phyloP scores from a whole-genome alignment of 2,329 filamentous ascomycete species.

The Orbilia blumenaviensis region DNA sequence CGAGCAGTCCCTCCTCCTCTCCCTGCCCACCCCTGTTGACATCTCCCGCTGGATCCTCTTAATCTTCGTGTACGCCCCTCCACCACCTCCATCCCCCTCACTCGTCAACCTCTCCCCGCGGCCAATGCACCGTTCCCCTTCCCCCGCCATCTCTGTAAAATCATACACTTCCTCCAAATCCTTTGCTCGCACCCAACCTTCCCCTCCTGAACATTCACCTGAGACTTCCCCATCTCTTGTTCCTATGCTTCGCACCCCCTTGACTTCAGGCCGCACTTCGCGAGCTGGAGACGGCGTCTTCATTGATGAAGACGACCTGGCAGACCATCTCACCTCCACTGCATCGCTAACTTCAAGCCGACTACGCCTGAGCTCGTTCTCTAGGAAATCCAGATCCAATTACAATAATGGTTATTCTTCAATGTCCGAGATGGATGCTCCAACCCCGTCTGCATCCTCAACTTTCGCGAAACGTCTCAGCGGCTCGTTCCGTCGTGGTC shows the following conservation, averaged over 20 bases:
- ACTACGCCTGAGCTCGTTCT: constrained; percentile 39
- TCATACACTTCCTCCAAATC: constrained; percentile 51
- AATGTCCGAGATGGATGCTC: constrained; percentile 39
- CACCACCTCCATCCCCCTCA: constrained; percentile 52
- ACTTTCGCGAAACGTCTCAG: constrained; percentile 28
- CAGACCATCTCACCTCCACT: constrained; percentile 36
- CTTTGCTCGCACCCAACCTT: constrained; percentile 49
- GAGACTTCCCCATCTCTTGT: constrained; percentile 49
- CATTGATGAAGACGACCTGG: constrained; percentile 24
- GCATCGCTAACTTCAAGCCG: constrained; percentile 53
- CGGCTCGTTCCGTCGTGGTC: constrained; percentile 33
- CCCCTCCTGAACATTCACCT: constrained; percentile 47
- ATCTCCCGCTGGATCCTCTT: constrained; percentile 53
- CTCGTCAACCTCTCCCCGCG: constrained; percentile 52
- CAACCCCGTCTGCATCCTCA: constrained; percentile 38
- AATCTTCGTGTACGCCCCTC: constrained; percentile 54
- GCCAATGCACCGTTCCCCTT: constrained; percentile 48
- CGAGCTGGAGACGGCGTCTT: constrained; percentile 27
- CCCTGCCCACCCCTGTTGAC: constrained; percentile 52
- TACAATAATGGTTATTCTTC: constrained; percentile 34
- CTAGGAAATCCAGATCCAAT: constrained; percentile 46
- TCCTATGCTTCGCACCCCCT: constrained; percentile 34
- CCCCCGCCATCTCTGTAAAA: constrained; percentile 42
- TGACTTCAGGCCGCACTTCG: constrained; percentile 47
- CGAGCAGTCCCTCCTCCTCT: constrained; percentile 49